Conservation (phyloP, 2,329 filamentous ascomycete genomes). For the Alternaria gaisen region DNA sequence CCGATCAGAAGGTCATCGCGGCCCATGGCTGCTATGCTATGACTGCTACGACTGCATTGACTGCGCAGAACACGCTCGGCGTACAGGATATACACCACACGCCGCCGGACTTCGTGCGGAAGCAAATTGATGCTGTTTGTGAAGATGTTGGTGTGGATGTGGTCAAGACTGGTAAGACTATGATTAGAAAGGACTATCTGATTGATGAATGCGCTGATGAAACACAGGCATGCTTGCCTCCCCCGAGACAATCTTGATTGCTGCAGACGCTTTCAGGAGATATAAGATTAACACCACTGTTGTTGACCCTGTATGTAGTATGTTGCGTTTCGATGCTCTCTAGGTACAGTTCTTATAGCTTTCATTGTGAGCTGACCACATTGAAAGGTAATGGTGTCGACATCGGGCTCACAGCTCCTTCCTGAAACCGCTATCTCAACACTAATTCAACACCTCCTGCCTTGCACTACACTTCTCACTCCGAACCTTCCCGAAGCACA, state of each 20-base stretch:
- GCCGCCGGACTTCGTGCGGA: constrained; percentile 79
- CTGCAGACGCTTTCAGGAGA: constrained; percentile 69
- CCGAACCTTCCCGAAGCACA: constrained; percentile 81
- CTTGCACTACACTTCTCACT: constrained; percentile 73
- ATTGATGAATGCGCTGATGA: constrained; percentile 12
- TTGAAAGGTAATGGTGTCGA: constrained; percentile 83
- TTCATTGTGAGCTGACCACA: background rate
- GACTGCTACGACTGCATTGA: constrained; percentile 93
- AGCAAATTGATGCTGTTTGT: constrained; percentile 85
- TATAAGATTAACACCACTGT: constrained; percentile 69
- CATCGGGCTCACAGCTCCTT: constrained; percentile 76
- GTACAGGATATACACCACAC: constrained; percentile 83
- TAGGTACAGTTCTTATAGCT: background rate
- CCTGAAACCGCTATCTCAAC: constrained; percentile 69
- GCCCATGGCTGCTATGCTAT: constrained; percentile 95
- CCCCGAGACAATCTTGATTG: constrained; percentile 71
- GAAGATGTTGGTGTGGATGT: constrained; percentile 88
- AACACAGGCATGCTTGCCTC: constrained; percentile 81
- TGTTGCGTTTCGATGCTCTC: background rate
- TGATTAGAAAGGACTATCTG: background rate
- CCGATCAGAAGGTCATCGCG: constrained; percentile 92
- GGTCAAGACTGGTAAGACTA: constrained; percentile 79
- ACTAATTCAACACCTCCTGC: constrained; percentile 69
- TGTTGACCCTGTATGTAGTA: constrained; percentile 74
- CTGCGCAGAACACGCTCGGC: constrained; percentile 91